phyloP scores from a whole-genome alignment of 345 rosid genomes.

The Dipteronia sinensis region DNA sequence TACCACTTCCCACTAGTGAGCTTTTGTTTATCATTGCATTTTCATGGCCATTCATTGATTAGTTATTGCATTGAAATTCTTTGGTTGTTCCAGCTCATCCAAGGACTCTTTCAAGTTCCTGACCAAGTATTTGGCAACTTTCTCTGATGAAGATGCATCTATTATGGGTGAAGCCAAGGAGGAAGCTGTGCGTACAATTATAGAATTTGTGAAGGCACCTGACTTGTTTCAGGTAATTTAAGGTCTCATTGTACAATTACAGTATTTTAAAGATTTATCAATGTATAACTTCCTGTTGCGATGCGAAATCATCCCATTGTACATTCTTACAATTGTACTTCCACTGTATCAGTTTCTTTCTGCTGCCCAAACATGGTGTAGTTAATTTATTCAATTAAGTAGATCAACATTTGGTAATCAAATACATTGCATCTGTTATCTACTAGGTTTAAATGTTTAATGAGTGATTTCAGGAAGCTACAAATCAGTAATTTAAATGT shows the following conservation, averaged over 20 bases:
- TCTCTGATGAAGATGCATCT: slow-evolving; percentile 68
- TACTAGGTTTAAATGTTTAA: neutral
- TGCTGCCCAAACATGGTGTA: neutral
- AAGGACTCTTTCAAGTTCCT: slow-evolving; percentile 75
- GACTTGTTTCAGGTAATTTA: slow-evolving; percentile 74
- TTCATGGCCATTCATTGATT: neutral
- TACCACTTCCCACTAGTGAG: neutral
- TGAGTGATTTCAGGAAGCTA: neutral
- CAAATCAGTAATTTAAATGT: neutral
- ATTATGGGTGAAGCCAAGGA: slow-evolving; percentile 80
- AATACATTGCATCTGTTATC: neutral
- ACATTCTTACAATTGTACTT: neutral
- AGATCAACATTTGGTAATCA: neutral
- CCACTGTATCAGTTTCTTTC: too few species aligned
- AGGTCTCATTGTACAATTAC: neutral
- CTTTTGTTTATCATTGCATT: neutral
- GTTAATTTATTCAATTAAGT: neutral
- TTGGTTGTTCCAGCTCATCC: slow-evolving; percentile 52
- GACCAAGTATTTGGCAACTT: slow-evolving; percentile 84
- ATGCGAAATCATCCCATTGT: neutral
- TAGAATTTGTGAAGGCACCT: slow-evolving; percentile 91
- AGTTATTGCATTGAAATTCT: slow-evolving; percentile 1
- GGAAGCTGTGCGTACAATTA: slow-evolving; percentile 73
- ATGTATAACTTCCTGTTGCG: neutral
- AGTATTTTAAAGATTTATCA: neutral